These are phyloP conservation scores for Monilinia aucupariae DNA, from an alignment of 2,329 filamentous ascomycete genomes.

Conservation along the genomic window DNA sequence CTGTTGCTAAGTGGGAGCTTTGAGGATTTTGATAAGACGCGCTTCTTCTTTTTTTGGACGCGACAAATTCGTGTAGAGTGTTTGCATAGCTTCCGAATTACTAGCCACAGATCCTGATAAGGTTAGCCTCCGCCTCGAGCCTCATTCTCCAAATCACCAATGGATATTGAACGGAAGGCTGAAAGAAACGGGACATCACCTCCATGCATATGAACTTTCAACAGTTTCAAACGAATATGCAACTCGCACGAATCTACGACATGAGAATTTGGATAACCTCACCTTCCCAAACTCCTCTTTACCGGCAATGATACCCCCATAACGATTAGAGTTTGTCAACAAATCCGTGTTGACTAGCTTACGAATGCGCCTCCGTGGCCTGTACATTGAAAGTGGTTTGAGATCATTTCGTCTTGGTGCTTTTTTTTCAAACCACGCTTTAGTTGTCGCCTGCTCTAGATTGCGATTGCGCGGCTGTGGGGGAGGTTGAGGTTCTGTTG, in stretches of 20 bases:
- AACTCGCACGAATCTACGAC: background rate
- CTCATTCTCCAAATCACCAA: slow-evolving; percentile 1
- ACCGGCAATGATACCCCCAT: slow-evolving; percentile 35
- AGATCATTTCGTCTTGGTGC: background rate
- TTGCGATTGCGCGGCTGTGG: slow-evolving; percentile 19
- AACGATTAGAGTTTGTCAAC: slow-evolving; percentile 27
- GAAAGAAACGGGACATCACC: slow-evolving; percentile 16
- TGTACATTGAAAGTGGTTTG: background rate
- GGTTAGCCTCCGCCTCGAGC: too few species aligned
- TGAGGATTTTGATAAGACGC: slow-evolving; percentile 16
- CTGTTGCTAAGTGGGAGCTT: slow-evolving; percentile 8
- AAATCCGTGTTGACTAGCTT: slow-evolving; percentile 20
- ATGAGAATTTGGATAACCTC: background rate
- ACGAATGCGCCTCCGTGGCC: slow-evolving; percentile 27
- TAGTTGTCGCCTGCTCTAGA: background rate
- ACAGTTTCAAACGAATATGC: background rate
- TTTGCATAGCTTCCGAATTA: slow-evolving; percentile 7
- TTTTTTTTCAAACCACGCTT: background rate
- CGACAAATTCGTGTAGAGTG: slow-evolving; percentile 21
- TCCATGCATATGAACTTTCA: background rate
- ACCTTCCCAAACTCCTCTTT: slow-evolving; percentile 2
- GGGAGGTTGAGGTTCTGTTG: slow-evolving; percentile 26
- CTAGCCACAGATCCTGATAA: too few species aligned
- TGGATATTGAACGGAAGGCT: slow-evolving; percentile 12
- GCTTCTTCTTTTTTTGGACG: slow-evolving; percentile 15